Conservation (phyloP, 163 green algal genomes). For the Chlorella variabilis region DNA sequence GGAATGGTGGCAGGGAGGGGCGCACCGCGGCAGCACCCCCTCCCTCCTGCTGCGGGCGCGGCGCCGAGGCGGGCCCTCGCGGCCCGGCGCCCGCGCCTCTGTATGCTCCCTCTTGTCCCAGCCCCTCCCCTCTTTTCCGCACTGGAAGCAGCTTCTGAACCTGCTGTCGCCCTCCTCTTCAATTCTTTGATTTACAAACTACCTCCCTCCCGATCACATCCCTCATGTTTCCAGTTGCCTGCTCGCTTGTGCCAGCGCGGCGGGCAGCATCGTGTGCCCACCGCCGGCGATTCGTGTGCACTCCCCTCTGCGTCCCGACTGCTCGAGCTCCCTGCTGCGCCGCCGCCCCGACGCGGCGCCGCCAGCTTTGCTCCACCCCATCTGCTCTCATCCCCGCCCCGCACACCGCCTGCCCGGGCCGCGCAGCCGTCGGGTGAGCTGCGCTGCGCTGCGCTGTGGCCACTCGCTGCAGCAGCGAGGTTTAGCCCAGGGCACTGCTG, state of each 20-base stretch:
- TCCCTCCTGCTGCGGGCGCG: no score
- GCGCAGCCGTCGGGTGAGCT: no score
- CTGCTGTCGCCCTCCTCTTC: background rate
- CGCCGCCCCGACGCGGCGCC: no score
- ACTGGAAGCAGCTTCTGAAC: background rate
- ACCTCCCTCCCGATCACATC: background rate
- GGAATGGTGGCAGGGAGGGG: background rate
- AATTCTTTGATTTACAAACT: constrained; percentile 13
- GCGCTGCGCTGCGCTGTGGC: no score
- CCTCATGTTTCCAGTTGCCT: background rate
- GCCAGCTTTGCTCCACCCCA: no score
- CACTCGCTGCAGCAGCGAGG: no score
- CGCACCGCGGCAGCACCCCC: background rate
- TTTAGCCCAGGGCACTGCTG: no score
- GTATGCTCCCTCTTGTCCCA: background rate
- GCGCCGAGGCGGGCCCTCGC: background rate
- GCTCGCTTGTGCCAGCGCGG: background rate
- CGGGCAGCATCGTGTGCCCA: background rate
- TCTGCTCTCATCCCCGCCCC: no score
- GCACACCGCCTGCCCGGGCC: no score
- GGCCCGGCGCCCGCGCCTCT: background rate
- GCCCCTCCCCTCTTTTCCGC: background rate
- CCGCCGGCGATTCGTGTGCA: background rate
- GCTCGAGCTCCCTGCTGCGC: background rate
- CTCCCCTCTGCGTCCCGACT: background rate